Base-by-base conservation (phyloP, 176 grass and related monocot genomes). In the Coix lacrymajobi region DNA sequence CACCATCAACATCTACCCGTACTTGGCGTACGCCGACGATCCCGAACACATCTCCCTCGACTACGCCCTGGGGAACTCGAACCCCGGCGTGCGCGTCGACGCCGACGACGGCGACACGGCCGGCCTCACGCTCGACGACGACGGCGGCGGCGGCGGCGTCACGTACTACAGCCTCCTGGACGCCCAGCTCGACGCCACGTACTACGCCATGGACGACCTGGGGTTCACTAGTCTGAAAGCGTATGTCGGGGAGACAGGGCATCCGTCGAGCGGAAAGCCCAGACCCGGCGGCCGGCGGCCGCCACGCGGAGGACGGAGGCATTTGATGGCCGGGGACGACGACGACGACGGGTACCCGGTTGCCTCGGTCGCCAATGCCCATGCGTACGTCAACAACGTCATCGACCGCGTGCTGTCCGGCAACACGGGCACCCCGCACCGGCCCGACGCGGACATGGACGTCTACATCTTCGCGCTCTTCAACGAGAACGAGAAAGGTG, bases 391-490 rank as follows among this genome's bases (percentile, higher is more conserved):
- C 28, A 77, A 80, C 7, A 81, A 86, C 81, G 57, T 90, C 36
- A 79, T 88, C 41, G 54, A 71, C 36, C 69, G 83, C 25, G 93
- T 84, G n/a, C 75, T 95, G 39, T 85, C 78, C 3, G 87, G 87
- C 49, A 10, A 39, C 25, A 38, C 37, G 37, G 80, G 80, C 67
- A 82, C 80, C 6, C 89, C 87, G n/a, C 82, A 66, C 16, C 68
- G 81, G 0, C 89, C 89, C 4, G 67, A 71, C 36, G 67, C 34
- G 11, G 46, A 57, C 66, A 56, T 92, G 26, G 83, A 86, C 61
- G 85, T 82, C 22, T 96, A 90, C 77, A 88, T 96, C 58, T 96
- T 96, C 83, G 83, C 80, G 1, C 87, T 96, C 0, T 96, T 96
- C 93, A 92, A 96, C 71, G 93, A 96, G 75, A 79, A 96, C 76